Evolutionary conservation across 805 yeast species (phyloP).

Genomic region (Candida lessepsii): DNA sequence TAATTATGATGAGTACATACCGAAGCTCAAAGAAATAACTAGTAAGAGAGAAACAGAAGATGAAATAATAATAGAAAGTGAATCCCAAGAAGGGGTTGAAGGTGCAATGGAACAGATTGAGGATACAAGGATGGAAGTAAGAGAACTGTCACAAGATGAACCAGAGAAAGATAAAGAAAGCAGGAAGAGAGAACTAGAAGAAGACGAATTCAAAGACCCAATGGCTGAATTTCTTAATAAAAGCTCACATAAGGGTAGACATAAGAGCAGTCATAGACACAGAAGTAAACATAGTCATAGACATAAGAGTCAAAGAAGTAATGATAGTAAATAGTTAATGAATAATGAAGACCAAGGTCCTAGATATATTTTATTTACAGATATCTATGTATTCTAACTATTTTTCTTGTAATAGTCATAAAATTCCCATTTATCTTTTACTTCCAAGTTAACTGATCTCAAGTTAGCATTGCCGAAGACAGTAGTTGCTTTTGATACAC

Average conservation of each 20-base stretch:
- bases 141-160: too few species aligned
- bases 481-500: conserved; percentile 16
- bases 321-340: conserved; percentile 1
- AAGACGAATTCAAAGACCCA: conserved; percentile 36
- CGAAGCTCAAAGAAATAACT: conserved; percentile 10
- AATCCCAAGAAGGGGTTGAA: conserved; percentile 3
- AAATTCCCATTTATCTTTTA: conserved; percentile 31
- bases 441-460: conserved; percentile 29
- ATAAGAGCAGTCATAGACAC: conserved; percentile 3
- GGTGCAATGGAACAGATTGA: too few species aligned
- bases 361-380: too few species aligned
- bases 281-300: conserved; percentile 7
- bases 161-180: conserved; percentile 2
- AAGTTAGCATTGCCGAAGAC: conserved; percentile 35
- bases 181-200: conserved; percentile 11
- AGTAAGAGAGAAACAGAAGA: not conserved
- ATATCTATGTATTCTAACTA: not conserved
- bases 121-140: too few species aligned
- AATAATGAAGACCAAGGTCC: conserved; percentile 1
- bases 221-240: conserved; percentile 20
- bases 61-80: not conserved
- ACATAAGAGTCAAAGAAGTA: not conserved
- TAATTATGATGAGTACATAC: conserved; percentile 22
- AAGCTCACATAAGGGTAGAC: conserved; percentile 20
- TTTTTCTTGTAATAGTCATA: conserved; percentile 18